Conservation (phyloP, 2,329 filamentous ascomycete genomes). For the Arthrinium phaeospermum region DNA sequence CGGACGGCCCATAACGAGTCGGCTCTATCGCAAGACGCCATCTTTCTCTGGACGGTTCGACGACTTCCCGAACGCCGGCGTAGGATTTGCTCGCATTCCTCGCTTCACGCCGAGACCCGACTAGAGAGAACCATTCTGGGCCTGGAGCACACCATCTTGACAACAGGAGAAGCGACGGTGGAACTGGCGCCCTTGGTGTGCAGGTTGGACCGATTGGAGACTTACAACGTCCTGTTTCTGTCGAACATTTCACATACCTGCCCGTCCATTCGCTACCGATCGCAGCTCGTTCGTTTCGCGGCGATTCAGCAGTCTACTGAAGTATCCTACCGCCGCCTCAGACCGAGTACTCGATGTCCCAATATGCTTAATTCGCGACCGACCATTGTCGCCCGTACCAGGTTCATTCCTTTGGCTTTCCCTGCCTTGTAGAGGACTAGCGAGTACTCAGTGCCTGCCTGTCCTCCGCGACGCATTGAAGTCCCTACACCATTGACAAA, state of each 20-base stretch:
- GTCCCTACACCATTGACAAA: slow-evolving; percentile 14
- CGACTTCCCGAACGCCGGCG: neutral
- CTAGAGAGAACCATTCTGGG: neutral
- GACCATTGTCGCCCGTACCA: slow-evolving; percentile 31
- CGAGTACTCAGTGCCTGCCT: slow-evolving; percentile 33
- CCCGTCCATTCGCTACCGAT: neutral
- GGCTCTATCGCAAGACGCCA: neutral
- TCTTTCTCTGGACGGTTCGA: neutral
- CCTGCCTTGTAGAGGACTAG: slow-evolving; percentile 36
- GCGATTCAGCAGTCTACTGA: slow-evolving; percentile 3
- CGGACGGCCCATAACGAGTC: neutral
- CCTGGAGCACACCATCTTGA: neutral
- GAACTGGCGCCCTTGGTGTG: slow-evolving; percentile 9
- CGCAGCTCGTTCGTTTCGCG: neutral
- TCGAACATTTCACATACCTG: neutral
- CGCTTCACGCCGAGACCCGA: slow-evolving; percentile 5
- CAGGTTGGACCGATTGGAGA: slow-evolving; percentile 9
- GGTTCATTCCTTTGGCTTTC: slow-evolving; percentile 33
- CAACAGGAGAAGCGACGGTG: neutral
- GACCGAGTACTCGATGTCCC: slow-evolving; percentile 33
- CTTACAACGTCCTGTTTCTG: neutral
- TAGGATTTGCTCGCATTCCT: slow-evolving; percentile 13
- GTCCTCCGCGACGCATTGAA: slow-evolving; percentile 31
- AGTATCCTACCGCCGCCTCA: neutral
- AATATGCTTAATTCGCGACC: slow-evolving; percentile 40